Conservation (phyloP, 2,329 filamentous ascomycete species). For the Penicillium palitans region DNA sequence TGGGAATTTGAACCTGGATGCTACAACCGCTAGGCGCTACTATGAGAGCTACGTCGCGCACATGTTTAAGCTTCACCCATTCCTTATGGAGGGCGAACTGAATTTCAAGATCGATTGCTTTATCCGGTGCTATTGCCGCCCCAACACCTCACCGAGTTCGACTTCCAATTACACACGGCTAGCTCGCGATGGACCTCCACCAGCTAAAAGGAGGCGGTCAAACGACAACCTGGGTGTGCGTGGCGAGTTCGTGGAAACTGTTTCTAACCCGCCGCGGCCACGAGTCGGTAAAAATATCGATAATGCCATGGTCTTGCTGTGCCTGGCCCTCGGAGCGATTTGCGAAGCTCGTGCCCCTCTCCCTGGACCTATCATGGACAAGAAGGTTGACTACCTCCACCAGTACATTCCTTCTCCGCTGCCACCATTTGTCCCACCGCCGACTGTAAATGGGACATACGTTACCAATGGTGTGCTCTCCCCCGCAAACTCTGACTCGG, state of each 20-base stretch:
- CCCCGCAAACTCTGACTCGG: conserved; percentile 30
- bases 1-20: conserved; percentile 56
- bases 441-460: conserved; percentile 1
- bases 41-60: conserved; percentile 58
- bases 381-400: conserved; percentile 28
- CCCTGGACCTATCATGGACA: conserved; percentile 55
- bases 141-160: conserved; percentile 12
- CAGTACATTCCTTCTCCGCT: conserved; percentile 31
- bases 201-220: conserved; percentile 43
- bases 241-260: conserved; percentile 23
- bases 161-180: conserved; percentile 1
- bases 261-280: conserved; percentile 9
- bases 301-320: conserved; percentile 77
- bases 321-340: conserved; percentile 84
- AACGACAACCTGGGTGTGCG: conserved; percentile 29
- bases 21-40: conserved; percentile 51
- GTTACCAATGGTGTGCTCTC: conserved; percentile 28
- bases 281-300: conserved; percentile 63
- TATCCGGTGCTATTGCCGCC: conserved; percentile 49
- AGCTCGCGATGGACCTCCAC: conserved; percentile 29
- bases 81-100: conserved; percentile 58
- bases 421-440: background rate
- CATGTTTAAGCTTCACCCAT: conserved; percentile 65
- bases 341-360: conserved; percentile 57
- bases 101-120: conserved; percentile 55